Conservation (phyloP, 495 filamentous ascomycete species). For the Lichenothelia convexa region DNA sequence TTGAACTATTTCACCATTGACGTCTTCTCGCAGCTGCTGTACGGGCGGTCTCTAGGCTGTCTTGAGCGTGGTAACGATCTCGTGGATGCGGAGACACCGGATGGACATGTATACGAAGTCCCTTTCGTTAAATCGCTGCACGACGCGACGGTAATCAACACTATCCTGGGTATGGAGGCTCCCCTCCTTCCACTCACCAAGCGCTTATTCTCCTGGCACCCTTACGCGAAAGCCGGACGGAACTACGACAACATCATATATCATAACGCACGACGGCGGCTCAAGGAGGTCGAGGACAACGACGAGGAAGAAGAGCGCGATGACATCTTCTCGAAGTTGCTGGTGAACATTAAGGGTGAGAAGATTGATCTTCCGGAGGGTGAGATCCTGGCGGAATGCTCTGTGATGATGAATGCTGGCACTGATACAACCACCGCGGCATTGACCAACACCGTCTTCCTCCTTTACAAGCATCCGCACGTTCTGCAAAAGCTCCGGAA, state of each 20-base stretch:
- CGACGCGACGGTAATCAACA: slow-evolving; percentile 8
- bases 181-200: neutral
- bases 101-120: slow-evolving; percentile 4
- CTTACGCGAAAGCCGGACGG: neutral
- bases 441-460: neutral
- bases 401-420: neutral
- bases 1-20: slow-evolving; percentile 10
- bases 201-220: neutral
- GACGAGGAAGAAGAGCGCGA: neutral
- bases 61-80: slow-evolving; percentile 9
- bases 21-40: slow-evolving; percentile 6
- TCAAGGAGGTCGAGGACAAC: neutral
- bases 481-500: neutral
- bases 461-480: neutral
- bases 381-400: neutral
- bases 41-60: slow-evolving; percentile 5
- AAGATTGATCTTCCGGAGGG: neutral
- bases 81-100: slow-evolving; percentile 5
- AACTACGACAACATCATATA: neutral
- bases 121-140: slow-evolving; percentile 7
- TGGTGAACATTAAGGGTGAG: neutral
- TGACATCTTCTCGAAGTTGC: neutral
- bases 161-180: slow-evolving; percentile 7
- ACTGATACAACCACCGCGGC: neutral
- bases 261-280: neutral